Base-by-base conservation (phyloP, 192 early-diverging fungal species). In the Mortierella claussenii region DNA sequence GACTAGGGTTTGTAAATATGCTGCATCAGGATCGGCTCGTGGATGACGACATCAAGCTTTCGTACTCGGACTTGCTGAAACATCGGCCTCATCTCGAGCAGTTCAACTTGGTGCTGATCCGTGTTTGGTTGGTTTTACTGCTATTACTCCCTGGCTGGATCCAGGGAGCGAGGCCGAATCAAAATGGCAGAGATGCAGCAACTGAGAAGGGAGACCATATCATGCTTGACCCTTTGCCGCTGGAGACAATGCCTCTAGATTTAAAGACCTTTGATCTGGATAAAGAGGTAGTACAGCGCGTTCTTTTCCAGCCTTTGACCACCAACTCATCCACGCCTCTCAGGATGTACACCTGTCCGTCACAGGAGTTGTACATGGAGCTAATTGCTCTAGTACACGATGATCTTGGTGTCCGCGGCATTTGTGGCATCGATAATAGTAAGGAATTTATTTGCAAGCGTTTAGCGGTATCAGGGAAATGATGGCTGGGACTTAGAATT, bases 391-490 rank as follows among this genome's bases (percentile, higher is more conserved):
- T 69, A 15, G 59, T 89, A 7, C 89, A 90, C 33, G 85, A 89
- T 43, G 85, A 87, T 47, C 69, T 90, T 36, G 89, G 89, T 7
- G 81, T 80, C 21, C 79, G 86, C n/a, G 84, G 82, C 28, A 80
- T 90, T 9, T 90, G 89, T 59, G 82, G 82, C 11, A 55, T 82
- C 27, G 83, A 82, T 20, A 49, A 55, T 27, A 47, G 48, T 65
- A 76, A 55, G 70, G n/a, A n/a, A n/a, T n/a, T n/a, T n/a, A n/a
- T n/a, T n/a, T n/a, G n/a, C n/a, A n/a, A n/a, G n/a, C n/a, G n/a
- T n/a, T n/a, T n/a, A n/a, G n/a, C n/a, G n/a, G n/a, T n/a, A n/a
- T n/a, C n/a, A n/a, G n/a, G n/a, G n/a, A n/a, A n/a, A n/a, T n/a
- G n/a, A n/a, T 4, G 40, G 40, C 17, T 8, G 10, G 1, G 36